phyloP scores from a whole-genome alignment of 176 grass and related monocot genomes.

The Tuctoria greenei region DNA sequence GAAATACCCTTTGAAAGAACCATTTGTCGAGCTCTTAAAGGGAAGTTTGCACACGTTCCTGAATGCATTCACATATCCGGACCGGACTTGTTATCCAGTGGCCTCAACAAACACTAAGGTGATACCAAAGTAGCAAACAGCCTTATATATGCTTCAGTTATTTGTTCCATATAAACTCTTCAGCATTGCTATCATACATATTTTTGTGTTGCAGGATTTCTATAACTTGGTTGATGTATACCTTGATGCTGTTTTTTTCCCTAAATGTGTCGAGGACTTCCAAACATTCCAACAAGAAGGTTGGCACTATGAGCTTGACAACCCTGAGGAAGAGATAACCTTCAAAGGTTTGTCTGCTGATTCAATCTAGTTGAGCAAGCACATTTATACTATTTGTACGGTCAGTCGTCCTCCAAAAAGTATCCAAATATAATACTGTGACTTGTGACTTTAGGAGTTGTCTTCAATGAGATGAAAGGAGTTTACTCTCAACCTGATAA shows the following conservation, averaged over 20 bases:
- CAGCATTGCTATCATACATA: conserved; percentile 8
- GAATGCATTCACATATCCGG: conserved; percentile 99
- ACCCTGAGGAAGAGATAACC: conserved; percentile 86
- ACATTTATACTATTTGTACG: conserved; percentile 12
- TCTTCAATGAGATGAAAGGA: conserved; percentile 99
- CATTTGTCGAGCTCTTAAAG: conserved; percentile 98
- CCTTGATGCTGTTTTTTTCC: conserved; percentile 97
- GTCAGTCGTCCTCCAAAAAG: conserved; percentile 4
- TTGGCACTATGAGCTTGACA: conserved; percentile 99
- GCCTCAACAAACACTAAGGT: conserved; percentile 98
- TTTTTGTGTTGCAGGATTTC: conserved; percentile 73
- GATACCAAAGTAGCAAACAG: conserved; percentile 2
- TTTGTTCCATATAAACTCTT: conserved; percentile 28
- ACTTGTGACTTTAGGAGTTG: conserved; percentile 69
- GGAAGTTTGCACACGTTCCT: conserved; percentile 96
- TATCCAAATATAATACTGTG: conserved; percentile 14
- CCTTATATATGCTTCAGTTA: conserved; percentile 22
- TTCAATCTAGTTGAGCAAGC: conserved; percentile 22
- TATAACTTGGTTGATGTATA: conserved; percentile 99
- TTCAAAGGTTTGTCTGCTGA: conserved; percentile 69
- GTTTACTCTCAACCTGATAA: conserved; percentile 98
- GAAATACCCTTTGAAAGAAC: conserved; percentile 99
- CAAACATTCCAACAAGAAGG: conserved; percentile 99
- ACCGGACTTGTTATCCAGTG: conserved; percentile 97
- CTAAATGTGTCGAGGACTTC: conserved; percentile 85